Conservation (phyloP, 2,329 filamentous ascomycete species). For the Venturia oleaginea region DNA sequence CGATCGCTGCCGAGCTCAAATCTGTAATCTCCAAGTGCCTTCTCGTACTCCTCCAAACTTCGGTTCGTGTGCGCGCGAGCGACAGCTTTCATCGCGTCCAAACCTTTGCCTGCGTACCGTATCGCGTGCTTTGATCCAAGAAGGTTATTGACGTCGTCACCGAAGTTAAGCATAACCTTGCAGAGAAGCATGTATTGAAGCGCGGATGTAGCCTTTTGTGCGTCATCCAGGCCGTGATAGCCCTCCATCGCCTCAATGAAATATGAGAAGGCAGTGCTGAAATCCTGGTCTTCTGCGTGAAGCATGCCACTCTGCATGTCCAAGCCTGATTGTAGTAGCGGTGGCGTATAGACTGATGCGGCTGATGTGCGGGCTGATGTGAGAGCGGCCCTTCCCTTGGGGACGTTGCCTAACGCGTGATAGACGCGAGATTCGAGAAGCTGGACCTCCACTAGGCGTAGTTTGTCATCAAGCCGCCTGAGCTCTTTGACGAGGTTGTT, state of each 20-base stretch:
- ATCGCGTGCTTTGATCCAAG: slow-evolving; percentile 94
- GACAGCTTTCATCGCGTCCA: slow-evolving; percentile 99
- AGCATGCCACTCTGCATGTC: slow-evolving; percentile 99
- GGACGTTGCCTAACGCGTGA: slow-evolving; percentile 91
- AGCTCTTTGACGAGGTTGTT: slow-evolving; percentile 93
- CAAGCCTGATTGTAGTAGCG: slow-evolving; percentile 85
- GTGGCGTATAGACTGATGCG: slow-evolving; percentile 94
- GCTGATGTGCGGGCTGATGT: slow-evolving; percentile 92
- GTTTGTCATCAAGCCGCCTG: slow-evolving; percentile 96
- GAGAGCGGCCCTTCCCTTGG: slow-evolving; percentile 89
- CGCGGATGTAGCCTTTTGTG: slow-evolving; percentile 83
- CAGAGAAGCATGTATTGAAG: slow-evolving; percentile 99
- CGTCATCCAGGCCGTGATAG: slow-evolving; percentile 87
- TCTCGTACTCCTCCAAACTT: slow-evolving; percentile 94
- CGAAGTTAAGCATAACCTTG: slow-evolving; percentile 98
- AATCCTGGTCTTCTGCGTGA: slow-evolving; percentile 96
- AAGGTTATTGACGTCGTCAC: slow-evolving; percentile 89
- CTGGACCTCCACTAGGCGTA: slow-evolving; percentile 95
- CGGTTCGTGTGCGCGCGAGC: slow-evolving; percentile 92
- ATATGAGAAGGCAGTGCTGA: slow-evolving; percentile 97
- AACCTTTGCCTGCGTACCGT: slow-evolving; percentile 88
- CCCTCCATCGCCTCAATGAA: slow-evolving; percentile 98
- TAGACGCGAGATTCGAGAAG: slow-evolving; percentile 95
- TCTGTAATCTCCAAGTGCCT: slow-evolving; percentile 78
- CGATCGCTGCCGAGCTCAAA: slow-evolving; percentile 89